Percentiles rank a stretch among this genome's conserved stretches.
phyloP scores from a whole-genome alignment of 129 eudicot genomes.

The Silybum marianum region DNA sequence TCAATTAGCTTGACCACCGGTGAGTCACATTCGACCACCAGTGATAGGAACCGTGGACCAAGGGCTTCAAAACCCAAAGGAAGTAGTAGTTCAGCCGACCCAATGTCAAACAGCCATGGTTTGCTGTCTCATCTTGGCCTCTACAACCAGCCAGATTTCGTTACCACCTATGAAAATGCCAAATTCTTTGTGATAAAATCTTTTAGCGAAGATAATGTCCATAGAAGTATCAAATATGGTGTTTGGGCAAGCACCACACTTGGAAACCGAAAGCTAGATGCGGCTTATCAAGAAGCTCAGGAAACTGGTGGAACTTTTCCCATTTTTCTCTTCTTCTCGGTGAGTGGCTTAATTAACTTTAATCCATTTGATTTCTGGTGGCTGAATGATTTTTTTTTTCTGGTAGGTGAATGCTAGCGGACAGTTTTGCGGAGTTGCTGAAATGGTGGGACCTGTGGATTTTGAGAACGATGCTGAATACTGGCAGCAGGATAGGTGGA shows the following conservation, averaged over 20 bases:
- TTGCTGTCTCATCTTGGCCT: conserved; percentile 42
- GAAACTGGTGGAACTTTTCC: conserved; percentile 52
- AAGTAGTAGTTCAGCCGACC: conserved; percentile 45
- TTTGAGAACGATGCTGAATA: conserved; percentile 70
- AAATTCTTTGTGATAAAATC: conserved; percentile 84
- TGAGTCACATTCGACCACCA: conserved; percentile 47
- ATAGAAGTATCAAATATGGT: conserved; percentile 75
- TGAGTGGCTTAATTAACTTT: conserved; percentile 29
- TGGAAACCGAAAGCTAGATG: conserved; percentile 80
- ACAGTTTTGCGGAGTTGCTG: conserved; percentile 83
- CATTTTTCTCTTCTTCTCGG: conserved; percentile 80
- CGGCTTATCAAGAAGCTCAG: conserved; percentile 71
- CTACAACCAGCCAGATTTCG: conserved; percentile 60
- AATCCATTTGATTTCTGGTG: not conserved
- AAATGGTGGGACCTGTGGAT: conserved; percentile 80
- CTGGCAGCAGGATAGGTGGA: conserved; percentile 95
- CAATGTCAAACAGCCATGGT: conserved; percentile 32
- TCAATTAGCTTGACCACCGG: conserved; percentile 26
- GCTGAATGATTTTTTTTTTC: not conserved
- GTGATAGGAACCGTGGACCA: conserved; percentile 80
- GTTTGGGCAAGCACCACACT: conserved; percentile 88
- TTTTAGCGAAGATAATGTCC: conserved; percentile 85
- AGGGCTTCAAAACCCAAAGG: conserved; percentile 64
- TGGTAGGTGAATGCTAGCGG: conserved; percentile 79
- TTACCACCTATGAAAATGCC: conserved; percentile 59